Evolutionary conservation across 129 eudicot genomes (phyloP).

Genomic region (Helianthus tuberosus): DNA sequence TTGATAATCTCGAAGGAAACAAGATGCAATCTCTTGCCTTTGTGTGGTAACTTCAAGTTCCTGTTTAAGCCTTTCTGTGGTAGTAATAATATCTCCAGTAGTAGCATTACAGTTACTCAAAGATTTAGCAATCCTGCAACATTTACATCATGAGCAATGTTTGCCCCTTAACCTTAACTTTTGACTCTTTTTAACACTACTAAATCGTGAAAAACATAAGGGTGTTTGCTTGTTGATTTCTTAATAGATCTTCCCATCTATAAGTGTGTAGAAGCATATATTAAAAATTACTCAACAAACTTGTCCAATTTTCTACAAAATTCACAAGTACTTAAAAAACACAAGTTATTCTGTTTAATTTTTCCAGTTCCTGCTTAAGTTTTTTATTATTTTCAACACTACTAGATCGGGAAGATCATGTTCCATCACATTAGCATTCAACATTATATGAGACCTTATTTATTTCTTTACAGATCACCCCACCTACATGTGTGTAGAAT

Average conservation of each 20-base stretch:
- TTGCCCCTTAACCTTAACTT: neutral
- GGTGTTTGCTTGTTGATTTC: neutral
- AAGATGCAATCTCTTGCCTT: constrained; percentile 97
- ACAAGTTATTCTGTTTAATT: no score
- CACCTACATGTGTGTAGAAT: neutral
- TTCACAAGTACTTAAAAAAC: no score
- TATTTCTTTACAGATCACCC: neutral
- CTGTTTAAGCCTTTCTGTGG: constrained; percentile 94
- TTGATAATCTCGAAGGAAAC: constrained; percentile 94
- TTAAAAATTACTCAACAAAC: no score
- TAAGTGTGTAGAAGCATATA: no score
- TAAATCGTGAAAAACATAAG: constrained; percentile 6
- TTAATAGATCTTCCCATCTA: neutral
- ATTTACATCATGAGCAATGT: neutral
- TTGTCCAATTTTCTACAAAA: no score
- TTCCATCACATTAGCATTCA: no score
- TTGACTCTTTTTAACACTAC: neutral
- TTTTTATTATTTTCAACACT: neutral
- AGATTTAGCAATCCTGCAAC: constrained; percentile 78
- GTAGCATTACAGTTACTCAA: constrained; percentile 83
- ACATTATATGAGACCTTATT: neutral
- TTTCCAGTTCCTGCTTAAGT: no score
- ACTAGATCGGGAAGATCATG: neutral
- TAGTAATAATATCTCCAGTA: constrained; percentile 90
- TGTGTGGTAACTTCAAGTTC: constrained; percentile 88